Evolutionary conservation across 1,139 yeast genomes (phyloP).

Genomic region (Tardiomyces blankii): DNA sequence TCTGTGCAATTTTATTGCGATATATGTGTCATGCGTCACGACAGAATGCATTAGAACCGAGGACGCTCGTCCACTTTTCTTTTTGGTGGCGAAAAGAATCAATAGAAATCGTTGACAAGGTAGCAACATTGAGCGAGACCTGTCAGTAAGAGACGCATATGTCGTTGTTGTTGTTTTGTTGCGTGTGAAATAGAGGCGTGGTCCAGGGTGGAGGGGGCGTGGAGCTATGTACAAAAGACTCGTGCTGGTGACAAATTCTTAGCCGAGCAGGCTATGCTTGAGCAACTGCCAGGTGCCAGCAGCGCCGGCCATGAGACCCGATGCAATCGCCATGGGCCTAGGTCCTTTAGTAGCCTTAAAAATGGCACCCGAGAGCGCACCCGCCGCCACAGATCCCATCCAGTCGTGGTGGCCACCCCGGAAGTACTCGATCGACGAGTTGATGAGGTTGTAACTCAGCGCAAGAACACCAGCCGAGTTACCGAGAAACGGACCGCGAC

Average conservation of each 20-base stretch:
- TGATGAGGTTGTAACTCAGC: constrained; percentile 72
- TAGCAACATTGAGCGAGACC: no score
- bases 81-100: no score
- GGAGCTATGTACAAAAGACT: neutral
- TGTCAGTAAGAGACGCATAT: no score
- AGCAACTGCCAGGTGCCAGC: constrained; percentile 91
- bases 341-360: constrained; percentile 80
- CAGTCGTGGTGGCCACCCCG: constrained; percentile 82
- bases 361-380: constrained; percentile 86
- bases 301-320: constrained; percentile 77
- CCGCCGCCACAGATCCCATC: constrained; percentile 72
- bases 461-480: constrained; percentile 94
- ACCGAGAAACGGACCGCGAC: constrained; percentile 92
- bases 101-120: no score
- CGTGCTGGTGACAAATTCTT: neutral
- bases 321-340: constrained; percentile 79
- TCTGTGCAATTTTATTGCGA: no score
- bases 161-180: no score
- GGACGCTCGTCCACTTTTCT: no score
- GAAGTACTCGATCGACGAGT: constrained; percentile 62
- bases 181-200: no score
- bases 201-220: no score
- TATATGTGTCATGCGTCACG: no score
- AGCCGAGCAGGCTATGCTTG: constrained; percentile 28
- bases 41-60: no score